Conservation (phyloP, 78 protist species). For the Polysphondylium violaceum region DNA sequence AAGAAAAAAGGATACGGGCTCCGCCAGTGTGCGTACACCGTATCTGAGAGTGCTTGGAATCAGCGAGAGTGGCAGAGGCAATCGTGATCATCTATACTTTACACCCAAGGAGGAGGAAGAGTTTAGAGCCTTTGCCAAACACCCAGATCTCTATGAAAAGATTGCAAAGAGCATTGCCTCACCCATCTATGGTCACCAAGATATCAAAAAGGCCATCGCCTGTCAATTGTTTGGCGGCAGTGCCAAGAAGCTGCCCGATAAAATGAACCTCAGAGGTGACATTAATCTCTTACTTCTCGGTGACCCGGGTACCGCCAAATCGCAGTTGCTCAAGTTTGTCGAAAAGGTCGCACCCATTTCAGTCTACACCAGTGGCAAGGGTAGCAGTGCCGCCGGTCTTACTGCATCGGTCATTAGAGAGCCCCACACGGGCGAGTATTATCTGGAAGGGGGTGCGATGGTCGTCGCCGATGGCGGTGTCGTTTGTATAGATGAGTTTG, state of each 20-base stretch:
- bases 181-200: conserved; percentile 96
- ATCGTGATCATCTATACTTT: conserved; percentile 40
- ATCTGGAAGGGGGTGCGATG: conserved; percentile 99
- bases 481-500: conserved; percentile 99
- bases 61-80: conserved; percentile 32
- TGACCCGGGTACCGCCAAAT: conserved; percentile 99
- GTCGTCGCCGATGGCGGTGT: conserved; percentile 99
- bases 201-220: conserved; percentile 95
- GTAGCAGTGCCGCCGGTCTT: conserved; percentile 99
- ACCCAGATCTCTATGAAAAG: conserved; percentile 73
- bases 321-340: conserved; percentile 97
- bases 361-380: conserved; percentile 99
- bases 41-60: conserved; percentile 90
- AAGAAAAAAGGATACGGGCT: not conserved
- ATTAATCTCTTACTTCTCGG: conserved; percentile 99
- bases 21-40: conserved; percentile 75
- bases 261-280: conserved; percentile 98
- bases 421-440: conserved; percentile 90
- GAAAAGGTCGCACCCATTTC: conserved; percentile 96
- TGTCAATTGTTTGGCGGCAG: conserved; percentile 98
- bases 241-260: conserved; percentile 93
- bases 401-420: conserved; percentile 98
- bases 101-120: conserved; percentile 86
- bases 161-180: conserved; percentile 94
- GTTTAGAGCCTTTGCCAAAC: conserved; percentile 57